Evolutionary conservation across 1,284 basidiomycete species (phyloP), one percentile per base, ranked within the genome.

Genomic region (Cystobasidium pallidum): DNA sequence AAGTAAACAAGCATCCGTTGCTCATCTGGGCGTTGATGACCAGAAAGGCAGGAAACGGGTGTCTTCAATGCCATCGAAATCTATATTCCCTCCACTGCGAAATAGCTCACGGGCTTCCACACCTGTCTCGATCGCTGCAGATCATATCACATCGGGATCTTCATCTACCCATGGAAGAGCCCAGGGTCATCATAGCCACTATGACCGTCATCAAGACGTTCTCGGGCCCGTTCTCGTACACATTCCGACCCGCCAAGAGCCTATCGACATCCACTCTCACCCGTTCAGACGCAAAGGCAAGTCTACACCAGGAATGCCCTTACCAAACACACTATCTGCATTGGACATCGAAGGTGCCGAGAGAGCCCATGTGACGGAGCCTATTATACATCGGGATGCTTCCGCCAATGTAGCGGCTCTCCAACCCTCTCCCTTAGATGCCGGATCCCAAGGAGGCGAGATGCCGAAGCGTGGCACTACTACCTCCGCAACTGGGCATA

Each of bases 271-370:
- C 4, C 62, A 51, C 24, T 49, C 47, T 7, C 62, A 64, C 24
- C 62, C 62, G 17, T 64, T 64, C 45, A 36, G 45, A 47, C 39
- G 43, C 32, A 51, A 28, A 21, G 62, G 45, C 62, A 64, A 51
- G 21, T 6, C 43, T 17, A 36, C 47, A 32, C 19, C 62, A 32
- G n/a, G 39, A 24, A 21, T 45, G 58, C 58, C 43, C 7, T 6
- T 17, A 41, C n/a, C 58, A 26, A 1, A 30, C 34, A 30, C 36
- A 26, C 24, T 26, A 21, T 10, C 24, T 26, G 36, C 36, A 43
- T 17, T 10, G 6, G 13, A 36, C 10, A 34, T 7, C 54, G 49
- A 6, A 4, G 32, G 4, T n/a, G 15, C 34, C 24, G 54, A 57
- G 6, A 57, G 30, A 13, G 54, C 30, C 15, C 21, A 34, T 36